phyloP scores from a whole-genome alignment of 2,329 filamentous ascomycete genomes.

The Aaosphaeria arxii region DNA sequence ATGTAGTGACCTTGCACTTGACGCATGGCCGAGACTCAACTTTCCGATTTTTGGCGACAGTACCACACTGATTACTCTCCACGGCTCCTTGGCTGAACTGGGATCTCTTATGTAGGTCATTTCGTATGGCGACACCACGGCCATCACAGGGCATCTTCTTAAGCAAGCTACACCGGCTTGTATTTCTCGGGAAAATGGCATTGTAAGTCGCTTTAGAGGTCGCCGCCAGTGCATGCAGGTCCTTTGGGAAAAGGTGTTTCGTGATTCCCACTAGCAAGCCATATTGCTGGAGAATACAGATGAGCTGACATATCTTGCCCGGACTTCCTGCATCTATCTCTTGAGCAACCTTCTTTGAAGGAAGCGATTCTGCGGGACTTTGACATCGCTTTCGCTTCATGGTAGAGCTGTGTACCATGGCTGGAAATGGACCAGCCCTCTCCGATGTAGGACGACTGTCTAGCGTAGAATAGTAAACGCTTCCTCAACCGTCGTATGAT shows the following conservation, averaged over 20 bases:
- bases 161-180: constrained; percentile 24
- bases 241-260: constrained; percentile 19
- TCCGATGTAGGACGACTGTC: too few species aligned
- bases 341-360: background rate
- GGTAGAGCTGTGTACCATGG: background rate
- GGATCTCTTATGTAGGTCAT: constrained; percentile 19
- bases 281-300: constrained; percentile 22
- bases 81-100: constrained; percentile 15
- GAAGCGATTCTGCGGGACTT: background rate
- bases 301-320: constrained; percentile 10
- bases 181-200: constrained; percentile 17
- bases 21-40: constrained; percentile 22
- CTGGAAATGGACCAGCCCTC: too few species aligned
- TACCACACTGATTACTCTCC: constrained; percentile 21
- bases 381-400: constrained; percentile 2
- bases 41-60: constrained; percentile 1
- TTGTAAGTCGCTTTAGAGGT: constrained; percentile 23
- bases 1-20: constrained; percentile 26
- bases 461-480: too few species aligned
- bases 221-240: constrained; percentile 25
- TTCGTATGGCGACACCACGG: constrained; percentile 20
- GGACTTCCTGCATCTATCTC: background rate
- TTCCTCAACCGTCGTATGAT: too few species aligned
- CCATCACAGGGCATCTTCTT: constrained; percentile 25
- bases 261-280: constrained; percentile 23